phyloP scores from a whole-genome alignment of 2,329 filamentous ascomycete species.

The Hymenoscyphus fructigenus region DNA sequence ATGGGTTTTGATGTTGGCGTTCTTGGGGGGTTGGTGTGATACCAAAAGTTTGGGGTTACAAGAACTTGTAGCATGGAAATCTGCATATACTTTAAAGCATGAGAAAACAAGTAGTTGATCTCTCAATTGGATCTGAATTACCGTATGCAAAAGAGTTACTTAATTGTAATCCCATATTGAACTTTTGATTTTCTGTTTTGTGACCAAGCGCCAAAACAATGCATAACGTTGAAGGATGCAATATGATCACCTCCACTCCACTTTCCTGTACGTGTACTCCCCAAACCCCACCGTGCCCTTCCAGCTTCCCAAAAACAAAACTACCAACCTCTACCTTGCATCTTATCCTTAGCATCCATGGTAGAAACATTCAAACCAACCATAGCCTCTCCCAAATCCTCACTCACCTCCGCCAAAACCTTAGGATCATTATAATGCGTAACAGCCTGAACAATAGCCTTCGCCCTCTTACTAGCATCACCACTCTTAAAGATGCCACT shows the following conservation, averaged over 20 bases:
- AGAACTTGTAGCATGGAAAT: neutral
- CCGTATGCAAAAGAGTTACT: no score
- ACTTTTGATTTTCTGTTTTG: conserved; percentile 4
- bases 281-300: neutral
- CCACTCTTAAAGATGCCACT: conserved; percentile 97
- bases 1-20: conserved; percentile 6
- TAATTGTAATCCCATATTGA: conserved; percentile 9
- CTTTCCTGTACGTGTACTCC: neutral
- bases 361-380: conserved; percentile 85
- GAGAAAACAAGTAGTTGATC: neutral
- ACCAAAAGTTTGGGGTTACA: conserved; percentile 23
- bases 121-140: neutral
- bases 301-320: neutral
- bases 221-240: neutral
- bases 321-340: conserved; percentile 85
- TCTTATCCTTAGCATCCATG: conserved; percentile 76
- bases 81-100: neutral
- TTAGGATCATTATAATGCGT: conserved; percentile 86
- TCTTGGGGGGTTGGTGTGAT: conserved; percentile 16
- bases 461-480: conserved; percentile 83
- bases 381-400: conserved; percentile 95
- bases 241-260: neutral
- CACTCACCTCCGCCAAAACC: conserved; percentile 82
- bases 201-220: conserved; percentile 12
- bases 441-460: conserved; percentile 90